Evolutionary conservation across 257 asterid species (phyloP).

Genomic region (Solanum ahanhuiri): DNA sequence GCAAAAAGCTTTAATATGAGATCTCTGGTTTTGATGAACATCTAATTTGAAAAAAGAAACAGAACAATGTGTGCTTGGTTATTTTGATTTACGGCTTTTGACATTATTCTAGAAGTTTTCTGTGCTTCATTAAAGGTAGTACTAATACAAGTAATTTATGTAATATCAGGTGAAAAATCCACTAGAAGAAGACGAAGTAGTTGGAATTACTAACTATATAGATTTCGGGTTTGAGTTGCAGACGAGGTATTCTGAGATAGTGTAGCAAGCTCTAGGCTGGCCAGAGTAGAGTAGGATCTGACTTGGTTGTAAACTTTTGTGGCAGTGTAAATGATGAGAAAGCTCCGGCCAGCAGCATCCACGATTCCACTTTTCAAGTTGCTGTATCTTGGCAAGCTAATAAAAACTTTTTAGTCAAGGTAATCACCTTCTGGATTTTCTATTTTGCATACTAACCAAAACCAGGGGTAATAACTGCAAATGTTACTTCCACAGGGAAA

Average conservation of each 20-base stretch:
- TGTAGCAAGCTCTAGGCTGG: neutral
- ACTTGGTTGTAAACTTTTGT: constrained; percentile 9
- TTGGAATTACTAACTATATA: constrained; percentile 87
- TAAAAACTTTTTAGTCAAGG: constrained; percentile 77
- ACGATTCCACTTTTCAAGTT: constrained; percentile 74
- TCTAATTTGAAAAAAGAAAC: neutral
- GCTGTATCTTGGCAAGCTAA: constrained; percentile 99
- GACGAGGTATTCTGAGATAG: constrained; percentile 40
- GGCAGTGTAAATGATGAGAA: constrained; percentile 53
- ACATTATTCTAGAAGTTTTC: neutral
- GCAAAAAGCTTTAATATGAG: neutral
- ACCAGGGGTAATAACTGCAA: neutral
- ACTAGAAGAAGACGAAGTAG: constrained; percentile 68
- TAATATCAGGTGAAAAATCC: constrained; percentile 63
- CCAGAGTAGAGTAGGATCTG: neutral
- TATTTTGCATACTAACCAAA: neutral
- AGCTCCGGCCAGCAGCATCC: constrained; percentile 27
- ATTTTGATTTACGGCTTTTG: neutral
- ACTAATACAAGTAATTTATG: neutral
- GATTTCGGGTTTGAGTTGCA: constrained; percentile 91
- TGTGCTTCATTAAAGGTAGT: neutral
- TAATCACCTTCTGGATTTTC: constrained; percentile 1
- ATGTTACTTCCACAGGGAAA: constrained; percentile 48
- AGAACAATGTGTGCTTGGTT: neutral
- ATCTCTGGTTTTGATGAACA: neutral